Base-by-base conservation (phyloP, 2,329 filamentous ascomycete genomes). In the Fusarium temperatum region DNA sequence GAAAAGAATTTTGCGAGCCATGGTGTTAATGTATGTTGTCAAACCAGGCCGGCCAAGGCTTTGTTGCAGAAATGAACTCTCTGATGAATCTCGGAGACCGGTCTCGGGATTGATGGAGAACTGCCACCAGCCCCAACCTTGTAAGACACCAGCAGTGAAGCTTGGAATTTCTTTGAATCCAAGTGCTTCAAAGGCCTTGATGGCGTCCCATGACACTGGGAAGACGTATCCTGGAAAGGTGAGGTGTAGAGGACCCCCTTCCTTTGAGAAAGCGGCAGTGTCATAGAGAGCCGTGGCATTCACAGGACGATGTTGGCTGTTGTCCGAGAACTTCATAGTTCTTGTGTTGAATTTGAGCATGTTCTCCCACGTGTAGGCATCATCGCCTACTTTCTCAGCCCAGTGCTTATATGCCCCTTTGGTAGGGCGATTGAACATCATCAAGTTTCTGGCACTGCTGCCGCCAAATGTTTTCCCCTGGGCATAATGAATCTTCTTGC, bases 81-180 rank as follows among this genome's bases (percentile, higher is more conserved):
- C 56, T 2, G 56, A 65, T 28, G 62, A 65, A 22, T 65, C 62
- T 11, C 62, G 62, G 20, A 65, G 62, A 9, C 62, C 55, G 22
- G 62, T 65, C 3, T 65, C 55, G 12, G 62, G 62, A 36, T 65
- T 65, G 24, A 65, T 65, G 28, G 62, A 65, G 39, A 65, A 65
- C 26, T 65, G 62, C 62, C 62, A 65, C 62, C 56, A 65, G 8
- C 62, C 62, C 62, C 62, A 65, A 15, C 57, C 57, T 28, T 61
- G 62, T 17, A 65, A 45, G 17, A 53, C 56, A 36, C 62, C 62
- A 41, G 62, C 44, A 24, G 62, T 65, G 22, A 65, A 65, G 28
- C 62, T 65, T 11, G 62, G 56, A 11, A 65, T 53, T 28, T 65
- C 36, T 15, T 61, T 53, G 15, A 65, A 65, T 6, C 62, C 62